Base-by-base conservation (phyloP, 2,329 filamentous ascomycete genomes). In the Coccinonectria pachysandricola region DNA sequence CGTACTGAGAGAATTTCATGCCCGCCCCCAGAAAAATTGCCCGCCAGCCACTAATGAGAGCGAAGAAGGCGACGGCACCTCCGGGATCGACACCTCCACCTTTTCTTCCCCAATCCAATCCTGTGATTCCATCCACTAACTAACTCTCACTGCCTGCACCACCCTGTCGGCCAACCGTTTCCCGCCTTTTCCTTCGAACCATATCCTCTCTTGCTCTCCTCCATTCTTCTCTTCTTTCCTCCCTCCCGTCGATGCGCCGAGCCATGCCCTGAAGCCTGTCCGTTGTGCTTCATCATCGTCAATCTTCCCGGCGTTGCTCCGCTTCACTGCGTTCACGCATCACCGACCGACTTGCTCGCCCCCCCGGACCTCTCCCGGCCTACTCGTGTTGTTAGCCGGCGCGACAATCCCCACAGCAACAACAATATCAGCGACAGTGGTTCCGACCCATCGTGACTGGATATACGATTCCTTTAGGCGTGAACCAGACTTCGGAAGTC, bases 181-280 rank as follows among this genome's bases (percentile, higher is more conserved):
- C 29, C 30, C 27, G 6, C 22, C 17, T 21, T 19, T 25, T 26
- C 32, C 20, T 23, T 24, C 18, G 21, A 10, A 22, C 13, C 23
- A 18, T 26, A 24, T 37, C 36, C 36, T 32, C 29, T 28, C 12
- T 19, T 27, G 20, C 15, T 29, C 22, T 21, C 21, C 15, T 25
- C 24, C 16, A 25, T 28, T 30, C 25, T 18, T 12, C 21, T 14
- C 26, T 31, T 25, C 23, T 28, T 24, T 30, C 37, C 24, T 24
- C 23, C 17, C 23, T 27, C 20, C 23, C 17, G 19, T 19, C 21
- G 7, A 28, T 39, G 28, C 30, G 18, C 12, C 23, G 21, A 28
- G 30, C 30, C 33, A 43, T 39, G 39, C 27, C 34, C 21, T 37
- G 32, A n/a, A n/a, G n/a, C n/a, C n/a, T n/a, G n/a, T n/a, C n/a